These are phyloP conservation scores for Sphagnum tenellum DNA, from an alignment of 225 moss, liverwort and hornwort species.

Conservation along the genomic window DNA sequence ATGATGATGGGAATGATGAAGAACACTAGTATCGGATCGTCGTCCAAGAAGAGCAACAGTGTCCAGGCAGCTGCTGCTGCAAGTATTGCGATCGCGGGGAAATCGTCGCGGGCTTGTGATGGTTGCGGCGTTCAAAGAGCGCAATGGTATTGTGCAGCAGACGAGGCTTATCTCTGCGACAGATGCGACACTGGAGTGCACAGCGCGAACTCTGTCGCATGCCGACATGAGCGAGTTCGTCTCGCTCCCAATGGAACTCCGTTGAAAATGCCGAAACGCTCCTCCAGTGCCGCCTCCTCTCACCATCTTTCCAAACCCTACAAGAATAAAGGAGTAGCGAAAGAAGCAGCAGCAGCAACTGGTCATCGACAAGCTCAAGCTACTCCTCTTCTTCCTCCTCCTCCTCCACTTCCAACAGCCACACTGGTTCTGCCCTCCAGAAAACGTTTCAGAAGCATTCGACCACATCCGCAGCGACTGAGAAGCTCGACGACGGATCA, in stretches of 20 bases:
- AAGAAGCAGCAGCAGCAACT: not conserved
- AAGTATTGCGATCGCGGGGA: constrained; percentile 66
- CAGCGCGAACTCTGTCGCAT: constrained; percentile 65
- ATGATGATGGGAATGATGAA: no score
- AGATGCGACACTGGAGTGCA: constrained; percentile 71
- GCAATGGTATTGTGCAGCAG: constrained; percentile 71
- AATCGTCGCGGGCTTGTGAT: constrained; percentile 53
- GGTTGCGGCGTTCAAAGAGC: constrained; percentile 49
- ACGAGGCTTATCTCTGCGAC: constrained; percentile 79
- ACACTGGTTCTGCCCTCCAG: constrained; percentile 15
- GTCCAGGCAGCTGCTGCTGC: not conserved
- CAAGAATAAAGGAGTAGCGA: not conserved
- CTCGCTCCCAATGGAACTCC: constrained; percentile 41
- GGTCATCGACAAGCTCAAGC: not conserved
- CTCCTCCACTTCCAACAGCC: not conserved
- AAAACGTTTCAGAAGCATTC: constrained; percentile 21
- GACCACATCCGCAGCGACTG: constrained; percentile 37
- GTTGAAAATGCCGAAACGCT: constrained; percentile 20
- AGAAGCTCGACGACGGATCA: constrained; percentile 13
- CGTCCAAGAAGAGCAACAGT: no score
- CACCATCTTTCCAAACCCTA: no score
- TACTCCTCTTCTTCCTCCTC: constrained; percentile 10
- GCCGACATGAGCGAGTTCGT: constrained; percentile 67
- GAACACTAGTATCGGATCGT: no score
- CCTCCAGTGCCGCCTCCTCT: not conserved